A percentile compares a stretch with the other conserved stretches of the same genome.
phyloP scores from a whole-genome alignment of 345 rosid genomes.

The Citrus maxima region DNA sequence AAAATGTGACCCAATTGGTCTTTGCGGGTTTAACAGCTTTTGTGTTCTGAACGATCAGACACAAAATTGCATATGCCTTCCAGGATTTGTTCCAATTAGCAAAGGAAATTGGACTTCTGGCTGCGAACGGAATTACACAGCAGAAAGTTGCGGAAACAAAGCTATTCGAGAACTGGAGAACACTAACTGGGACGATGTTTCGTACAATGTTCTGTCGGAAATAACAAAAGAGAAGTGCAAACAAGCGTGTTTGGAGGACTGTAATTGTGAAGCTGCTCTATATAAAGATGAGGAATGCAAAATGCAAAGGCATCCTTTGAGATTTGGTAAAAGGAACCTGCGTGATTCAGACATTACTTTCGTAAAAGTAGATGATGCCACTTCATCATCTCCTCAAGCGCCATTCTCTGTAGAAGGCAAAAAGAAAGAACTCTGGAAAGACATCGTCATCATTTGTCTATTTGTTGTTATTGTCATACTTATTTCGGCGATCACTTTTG shows the following conservation, averaged over 20 bases:
- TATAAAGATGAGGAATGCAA: constrained; percentile 4
- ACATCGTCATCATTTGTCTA: not conserved
- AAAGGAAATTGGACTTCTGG: constrained; percentile 13
- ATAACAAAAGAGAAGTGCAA: constrained; percentile 10
- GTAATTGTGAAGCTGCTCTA: constrained; percentile 30
- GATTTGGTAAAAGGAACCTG: constrained; percentile 1
- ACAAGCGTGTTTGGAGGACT: constrained; percentile 25
- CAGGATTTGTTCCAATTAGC: constrained; percentile 14
- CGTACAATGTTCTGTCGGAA: not conserved
- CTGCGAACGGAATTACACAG: constrained; percentile 19
- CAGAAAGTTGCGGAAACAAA: constrained; percentile 8
- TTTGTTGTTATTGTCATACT: not conserved
- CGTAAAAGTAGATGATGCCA: constrained; percentile 15
- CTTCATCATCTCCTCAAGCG: too few species aligned
- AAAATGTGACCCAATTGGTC: constrained; percentile 14
- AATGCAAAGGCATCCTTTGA: constrained; percentile 29
- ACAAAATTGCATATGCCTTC: constrained; percentile 12
- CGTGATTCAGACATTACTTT: not conserved
- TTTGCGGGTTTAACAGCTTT: constrained; percentile 29
- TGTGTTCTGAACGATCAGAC: constrained; percentile 8
- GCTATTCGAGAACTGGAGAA: not conserved
- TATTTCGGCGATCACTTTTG: not conserved
- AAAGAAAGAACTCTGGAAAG: not conserved
- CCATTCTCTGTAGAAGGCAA: not conserved
- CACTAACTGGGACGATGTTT: constrained; percentile 12